Conservation (phyloP, 176 grass and related monocot genomes). For the Rhipidocladum racemiflorum region DNA sequence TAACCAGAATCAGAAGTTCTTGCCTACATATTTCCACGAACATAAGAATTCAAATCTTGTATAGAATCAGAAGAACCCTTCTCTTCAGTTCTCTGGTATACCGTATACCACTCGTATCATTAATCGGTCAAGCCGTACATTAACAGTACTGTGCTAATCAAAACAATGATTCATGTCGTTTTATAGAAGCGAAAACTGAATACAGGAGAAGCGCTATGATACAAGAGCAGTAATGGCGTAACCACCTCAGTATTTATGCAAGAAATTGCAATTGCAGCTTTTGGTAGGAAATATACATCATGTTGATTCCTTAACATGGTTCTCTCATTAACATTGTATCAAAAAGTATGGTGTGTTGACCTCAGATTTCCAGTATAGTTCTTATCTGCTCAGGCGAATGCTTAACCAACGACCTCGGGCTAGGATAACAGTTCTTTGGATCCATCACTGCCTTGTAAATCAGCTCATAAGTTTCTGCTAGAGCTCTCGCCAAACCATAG, state of each 20-base stretch:
- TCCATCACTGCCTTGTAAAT: slow-evolving; percentile 72
- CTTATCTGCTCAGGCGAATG: slow-evolving; percentile 89
- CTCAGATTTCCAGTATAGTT: slow-evolving; percentile 89
- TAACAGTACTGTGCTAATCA: not conserved
- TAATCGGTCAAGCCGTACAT: not conserved
- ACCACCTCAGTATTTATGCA: slow-evolving; percentile 6
- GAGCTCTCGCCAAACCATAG: slow-evolving; percentile 58
- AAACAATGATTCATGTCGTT: slow-evolving; percentile 4
- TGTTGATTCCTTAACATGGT: slow-evolving; percentile 5
- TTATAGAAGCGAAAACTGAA: not conserved
- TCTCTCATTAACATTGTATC: slow-evolving; percentile 6
- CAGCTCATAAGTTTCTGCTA: slow-evolving; percentile 72
- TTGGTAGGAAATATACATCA: slow-evolving; percentile 18
- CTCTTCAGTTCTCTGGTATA: not conserved
- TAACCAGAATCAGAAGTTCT: not conserved
- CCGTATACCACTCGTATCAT: not conserved
- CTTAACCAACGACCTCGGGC: slow-evolving; percentile 71
- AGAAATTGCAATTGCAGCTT: not conserved
- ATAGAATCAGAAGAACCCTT: not conserved
- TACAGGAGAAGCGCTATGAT: slow-evolving; percentile 5
- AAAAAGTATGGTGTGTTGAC: not conserved
- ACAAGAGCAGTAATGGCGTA: slow-evolving; percentile 1
- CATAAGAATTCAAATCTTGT: not conserved
- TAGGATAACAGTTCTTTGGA: slow-evolving; percentile 85
- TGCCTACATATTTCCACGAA: not conserved